A percentile compares a stretch with the other conserved stretches of the same genome.
Conservation (phyloP, 1,284 basidiomycete species). For the Malassezia globosa region DNA sequence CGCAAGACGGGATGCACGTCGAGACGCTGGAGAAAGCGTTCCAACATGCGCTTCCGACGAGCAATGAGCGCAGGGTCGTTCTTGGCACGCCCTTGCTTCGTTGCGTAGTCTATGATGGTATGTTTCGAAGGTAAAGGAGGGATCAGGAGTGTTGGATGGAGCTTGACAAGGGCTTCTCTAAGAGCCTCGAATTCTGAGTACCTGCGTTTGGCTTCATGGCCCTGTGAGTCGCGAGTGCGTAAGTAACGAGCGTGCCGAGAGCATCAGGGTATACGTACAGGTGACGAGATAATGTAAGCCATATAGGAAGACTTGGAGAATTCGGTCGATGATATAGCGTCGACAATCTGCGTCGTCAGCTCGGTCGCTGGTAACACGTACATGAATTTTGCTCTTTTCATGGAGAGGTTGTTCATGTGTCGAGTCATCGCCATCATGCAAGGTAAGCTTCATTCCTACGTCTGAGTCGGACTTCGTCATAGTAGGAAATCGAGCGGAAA, state of each 20-base stretch:
- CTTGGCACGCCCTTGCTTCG: conserved; percentile 91
- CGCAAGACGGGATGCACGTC: conserved; percentile 82
- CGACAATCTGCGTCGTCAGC: conserved; percentile 1
- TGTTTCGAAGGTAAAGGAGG: conserved; percentile 98
- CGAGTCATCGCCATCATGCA: not conserved
- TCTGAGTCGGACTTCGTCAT: too few relatives aligned
- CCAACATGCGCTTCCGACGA: conserved; percentile 80
- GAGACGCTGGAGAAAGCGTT: conserved; percentile 82
- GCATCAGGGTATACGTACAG: not conserved
- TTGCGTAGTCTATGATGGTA: conserved; percentile 86
- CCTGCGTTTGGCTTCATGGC: conserved; percentile 64
- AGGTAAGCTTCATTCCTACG: too few relatives aligned
- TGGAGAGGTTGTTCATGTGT: not conserved
- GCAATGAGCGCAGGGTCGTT: conserved; percentile 89
- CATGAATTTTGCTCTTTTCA: not conserved
- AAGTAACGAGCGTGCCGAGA: too few relatives aligned
- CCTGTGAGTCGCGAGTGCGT: not conserved
- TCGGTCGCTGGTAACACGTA: not conserved
- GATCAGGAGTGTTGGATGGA: conserved; percentile 93
- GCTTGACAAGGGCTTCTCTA: conserved; percentile 65
- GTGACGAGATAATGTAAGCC: conserved; percentile 9
- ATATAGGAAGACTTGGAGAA: conserved; percentile 8
- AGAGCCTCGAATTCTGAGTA: conserved; percentile 97
- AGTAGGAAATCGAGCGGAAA: too few relatives aligned
- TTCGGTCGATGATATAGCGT: conserved; percentile 7